Conservation (phyloP, 1,284 basidiomycete species). For the Ceratobasidium theobromae region DNA sequence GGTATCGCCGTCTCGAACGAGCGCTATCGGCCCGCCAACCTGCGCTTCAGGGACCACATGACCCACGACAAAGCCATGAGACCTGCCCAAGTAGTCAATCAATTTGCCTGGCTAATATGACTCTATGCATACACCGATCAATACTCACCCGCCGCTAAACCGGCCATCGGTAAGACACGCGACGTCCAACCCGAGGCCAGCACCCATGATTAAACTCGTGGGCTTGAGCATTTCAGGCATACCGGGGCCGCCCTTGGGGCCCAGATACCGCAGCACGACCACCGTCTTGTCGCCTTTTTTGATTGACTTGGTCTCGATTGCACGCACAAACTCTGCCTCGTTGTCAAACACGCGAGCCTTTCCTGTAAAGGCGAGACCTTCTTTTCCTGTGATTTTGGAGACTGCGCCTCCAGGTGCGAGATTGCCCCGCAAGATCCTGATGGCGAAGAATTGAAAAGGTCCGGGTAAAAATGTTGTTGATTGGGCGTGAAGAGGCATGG, state of each 20-base stretch:
- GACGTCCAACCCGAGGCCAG: conserved; percentile 86
- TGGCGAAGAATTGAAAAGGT: conserved; percentile 17
- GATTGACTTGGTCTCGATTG: conserved; percentile 78
- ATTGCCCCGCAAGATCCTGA: conserved; percentile 78
- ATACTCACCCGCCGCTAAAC: conserved; percentile 84
- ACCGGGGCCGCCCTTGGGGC: conserved; percentile 86
- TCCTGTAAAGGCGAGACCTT: conserved; percentile 81
- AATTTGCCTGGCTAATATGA: conserved; percentile 2
- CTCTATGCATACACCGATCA: conserved; percentile 4
- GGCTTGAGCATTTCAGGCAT: conserved; percentile 97
- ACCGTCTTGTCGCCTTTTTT: conserved; percentile 88
- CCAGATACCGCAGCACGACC: conserved; percentile 85
- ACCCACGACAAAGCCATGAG: conserved; percentile 88
- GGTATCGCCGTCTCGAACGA: conserved; percentile 83
- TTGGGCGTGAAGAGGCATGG: conserved; percentile 31
- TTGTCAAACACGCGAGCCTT: conserved; percentile 82
- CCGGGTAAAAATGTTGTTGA: conserved; percentile 9
- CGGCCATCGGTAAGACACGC: conserved; percentile 92
- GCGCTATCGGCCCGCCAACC: conserved; percentile 86
- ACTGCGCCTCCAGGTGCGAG: conserved; percentile 93
- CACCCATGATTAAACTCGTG: conserved; percentile 88
- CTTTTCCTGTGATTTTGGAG: conserved; percentile 92
- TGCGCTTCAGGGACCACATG: conserved; percentile 91
- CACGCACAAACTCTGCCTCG: conserved; percentile 78
- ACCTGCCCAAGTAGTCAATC: conserved; percentile 48